Base-by-base conservation (phyloP, 495 filamentous ascomycete genomes). In the Aspergillus campestris region DNA sequence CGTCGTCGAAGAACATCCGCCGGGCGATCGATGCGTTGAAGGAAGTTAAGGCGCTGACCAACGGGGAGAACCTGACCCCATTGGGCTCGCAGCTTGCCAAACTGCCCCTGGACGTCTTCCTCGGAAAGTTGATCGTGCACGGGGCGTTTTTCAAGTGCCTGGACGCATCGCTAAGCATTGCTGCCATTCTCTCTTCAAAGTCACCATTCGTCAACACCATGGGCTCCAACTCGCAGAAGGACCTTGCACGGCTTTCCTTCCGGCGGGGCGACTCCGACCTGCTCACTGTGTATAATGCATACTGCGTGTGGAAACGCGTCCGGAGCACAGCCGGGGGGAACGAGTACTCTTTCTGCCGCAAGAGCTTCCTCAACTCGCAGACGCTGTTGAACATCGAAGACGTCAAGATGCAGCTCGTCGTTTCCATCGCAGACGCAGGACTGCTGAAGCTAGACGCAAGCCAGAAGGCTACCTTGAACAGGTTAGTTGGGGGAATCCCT, bases 331-430 rank as follows among this genome's bases (percentile, higher is more conserved):
- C 69, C 1, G 77, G 77, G 5, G 72, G 73, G 2, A 82, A 83
- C 45, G 89, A 94, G 53, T 83, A 78, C 44, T 75, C 86, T 41
- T 98, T 92, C 65, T 97, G 92, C 64, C 79, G 83, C 29, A 95
- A 89, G 69, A 95, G 92, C 61, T 96, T 85, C 57, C 77, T 98
- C 41, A 89, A 79, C 12, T 68, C 77, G 5, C 89, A 94, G 58
- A 90, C 86, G 0, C 72, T 98, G 0, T 74, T 78, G 11, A 90
- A 86, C 42, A 95, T 98, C 50, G 92, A 98, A 56, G 92, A 98
- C 51, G 68, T 96, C 34, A 97, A 96, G 57, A 84, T 84, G 14
- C 92, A 98, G 51, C 78, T 98, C 4, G 65, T 94, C 2, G 80
- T 84, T 4, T 81, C 83, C 2, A 73, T 96, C 0, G 82, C 81